Evolutionary conservation across 176 grass and related monocot species (phyloP).

Genomic region (Avena atlantica): DNA sequence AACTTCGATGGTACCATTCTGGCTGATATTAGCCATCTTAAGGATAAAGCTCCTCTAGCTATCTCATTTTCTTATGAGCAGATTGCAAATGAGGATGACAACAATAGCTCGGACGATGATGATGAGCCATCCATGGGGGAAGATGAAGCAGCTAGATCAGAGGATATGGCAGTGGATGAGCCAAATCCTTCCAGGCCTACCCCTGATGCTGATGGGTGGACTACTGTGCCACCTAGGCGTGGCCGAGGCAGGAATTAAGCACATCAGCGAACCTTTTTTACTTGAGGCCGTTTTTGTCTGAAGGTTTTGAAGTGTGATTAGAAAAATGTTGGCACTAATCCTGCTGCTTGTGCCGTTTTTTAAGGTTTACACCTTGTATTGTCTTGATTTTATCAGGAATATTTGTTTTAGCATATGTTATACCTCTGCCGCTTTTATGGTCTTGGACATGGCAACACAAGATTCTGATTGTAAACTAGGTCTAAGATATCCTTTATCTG

Average conservation of each 20-base stretch:
- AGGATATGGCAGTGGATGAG: slow-evolving; percentile 52
- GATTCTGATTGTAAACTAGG: not conserved
- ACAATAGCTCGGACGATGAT: slow-evolving; percentile 60
- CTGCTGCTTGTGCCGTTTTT: not conserved
- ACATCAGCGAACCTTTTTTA: slow-evolving; percentile 11
- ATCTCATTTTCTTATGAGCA: slow-evolving; percentile 27
- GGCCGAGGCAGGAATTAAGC: slow-evolving; percentile 51
- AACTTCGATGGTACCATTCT: too few species aligned
- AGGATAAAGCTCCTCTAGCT: not conserved
- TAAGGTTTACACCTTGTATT: not conserved
- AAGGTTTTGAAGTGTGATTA: not conserved
- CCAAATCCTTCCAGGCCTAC: slow-evolving; percentile 44
- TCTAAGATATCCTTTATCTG: not conserved
- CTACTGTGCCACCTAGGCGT: slow-evolving; percentile 60
- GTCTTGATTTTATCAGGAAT: not conserved
- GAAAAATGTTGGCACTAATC: slow-evolving; percentile 3
- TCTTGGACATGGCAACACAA: not conserved
- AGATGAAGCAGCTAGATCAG: slow-evolving; percentile 44
- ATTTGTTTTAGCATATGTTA: not conserved
- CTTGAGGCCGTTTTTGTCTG: not conserved
- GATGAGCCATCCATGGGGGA: slow-evolving; percentile 38
- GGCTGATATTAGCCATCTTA: too few species aligned
- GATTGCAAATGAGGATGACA: slow-evolving; percentile 41
- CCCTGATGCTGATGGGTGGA: slow-evolving; percentile 85
- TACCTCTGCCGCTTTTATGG: too few species aligned